A percentile compares a stretch with the other conserved stretches of the same genome.
These are phyloP conservation scores for Crucihimalaya himalaica DNA, from an alignment of 345 rosid species.

Conservation along the genomic window DNA sequence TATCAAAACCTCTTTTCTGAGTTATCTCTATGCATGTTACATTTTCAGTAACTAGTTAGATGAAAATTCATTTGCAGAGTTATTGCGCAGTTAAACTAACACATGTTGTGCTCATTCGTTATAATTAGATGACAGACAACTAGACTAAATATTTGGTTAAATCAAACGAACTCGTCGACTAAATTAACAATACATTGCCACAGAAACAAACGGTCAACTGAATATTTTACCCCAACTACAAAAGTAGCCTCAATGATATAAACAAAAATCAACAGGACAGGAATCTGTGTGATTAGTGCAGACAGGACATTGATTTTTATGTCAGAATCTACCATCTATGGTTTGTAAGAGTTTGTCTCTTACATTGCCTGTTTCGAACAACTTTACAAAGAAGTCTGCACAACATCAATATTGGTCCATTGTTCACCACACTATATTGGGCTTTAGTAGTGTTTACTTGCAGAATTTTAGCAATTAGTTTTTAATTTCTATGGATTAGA, in stretches of 20 bases:
- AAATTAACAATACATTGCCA: slow-evolving; percentile 8
- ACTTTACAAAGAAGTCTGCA: neutral
- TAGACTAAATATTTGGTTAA: neutral
- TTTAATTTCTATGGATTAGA: neutral
- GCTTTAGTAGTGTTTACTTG: slow-evolving; percentile 6
- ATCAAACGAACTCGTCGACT: neutral
- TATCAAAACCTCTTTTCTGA: neutral
- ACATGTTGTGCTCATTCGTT: neutral
- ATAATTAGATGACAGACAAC: neutral
- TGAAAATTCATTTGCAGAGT: neutral
- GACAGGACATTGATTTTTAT: slow-evolving; percentile 15
- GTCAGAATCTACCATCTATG: neutral
- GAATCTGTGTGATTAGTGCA: slow-evolving; percentile 8
- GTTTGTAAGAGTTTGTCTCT: slow-evolving; percentile 16
- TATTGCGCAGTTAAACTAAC: neutral
- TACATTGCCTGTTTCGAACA: neutral
- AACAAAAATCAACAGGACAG: slow-evolving; percentile 13
- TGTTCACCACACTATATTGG: neutral
- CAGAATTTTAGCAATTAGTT: neutral
- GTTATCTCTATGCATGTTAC: neutral
- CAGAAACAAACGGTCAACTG: slow-evolving; percentile 35
- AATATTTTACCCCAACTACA: slow-evolving; percentile 30
- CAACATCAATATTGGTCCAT: slow-evolving; percentile 9
- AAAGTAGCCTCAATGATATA: slow-evolving; percentile 23
- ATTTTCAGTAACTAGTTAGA: neutral